These are phyloP conservation scores for Backusella tuberculispora DNA, from an alignment of 192 early-diverging fungal species.

Conservation along the genomic window DNA sequence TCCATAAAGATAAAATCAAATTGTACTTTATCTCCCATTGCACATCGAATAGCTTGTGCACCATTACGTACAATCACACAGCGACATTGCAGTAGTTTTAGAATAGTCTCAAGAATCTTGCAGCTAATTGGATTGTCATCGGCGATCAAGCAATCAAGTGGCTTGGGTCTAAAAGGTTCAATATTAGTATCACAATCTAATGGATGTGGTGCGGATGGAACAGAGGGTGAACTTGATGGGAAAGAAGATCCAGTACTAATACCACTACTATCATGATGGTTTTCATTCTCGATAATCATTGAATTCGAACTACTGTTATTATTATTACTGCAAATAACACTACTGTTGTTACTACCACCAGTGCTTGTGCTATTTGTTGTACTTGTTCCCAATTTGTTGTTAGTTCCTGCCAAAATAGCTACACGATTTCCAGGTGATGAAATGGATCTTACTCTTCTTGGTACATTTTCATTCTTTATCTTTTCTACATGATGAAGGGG, in stretches of 20 bases:
- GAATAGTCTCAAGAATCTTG: slow-evolving; percentile 90
- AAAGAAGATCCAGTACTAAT: neutral
- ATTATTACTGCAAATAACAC: neutral
- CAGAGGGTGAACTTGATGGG: neutral
- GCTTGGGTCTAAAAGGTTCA: neutral
- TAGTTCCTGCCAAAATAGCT: neutral
- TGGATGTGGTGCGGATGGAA: slow-evolving; percentile 11
- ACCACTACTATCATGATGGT: neutral
- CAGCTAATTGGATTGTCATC: slow-evolving; percentile 92
- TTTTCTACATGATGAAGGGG: slow-evolving; percentile 15
- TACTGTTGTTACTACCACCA: neutral
- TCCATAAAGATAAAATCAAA: slow-evolving; percentile 97
- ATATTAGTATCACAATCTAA: neutral
- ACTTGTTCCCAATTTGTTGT: neutral
- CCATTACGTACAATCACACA: slow-evolving; percentile 90
- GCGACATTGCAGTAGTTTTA: slow-evolving; percentile 72
- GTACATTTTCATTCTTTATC: neutral
- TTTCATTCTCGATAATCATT: neutral
- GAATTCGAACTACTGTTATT: neutral
- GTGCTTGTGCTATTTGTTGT: neutral
- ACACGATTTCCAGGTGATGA: slow-evolving; percentile 31
- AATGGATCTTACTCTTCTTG: slow-evolving; percentile 15
- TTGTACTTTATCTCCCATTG: slow-evolving; percentile 79
- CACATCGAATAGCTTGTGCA: slow-evolving; percentile 87
- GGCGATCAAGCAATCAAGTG: slow-evolving; percentile 72